These are phyloP conservation scores for Entophlyctis helioformis DNA, from an alignment of 192 early-diverging fungal species.

Conservation along the genomic window DNA sequence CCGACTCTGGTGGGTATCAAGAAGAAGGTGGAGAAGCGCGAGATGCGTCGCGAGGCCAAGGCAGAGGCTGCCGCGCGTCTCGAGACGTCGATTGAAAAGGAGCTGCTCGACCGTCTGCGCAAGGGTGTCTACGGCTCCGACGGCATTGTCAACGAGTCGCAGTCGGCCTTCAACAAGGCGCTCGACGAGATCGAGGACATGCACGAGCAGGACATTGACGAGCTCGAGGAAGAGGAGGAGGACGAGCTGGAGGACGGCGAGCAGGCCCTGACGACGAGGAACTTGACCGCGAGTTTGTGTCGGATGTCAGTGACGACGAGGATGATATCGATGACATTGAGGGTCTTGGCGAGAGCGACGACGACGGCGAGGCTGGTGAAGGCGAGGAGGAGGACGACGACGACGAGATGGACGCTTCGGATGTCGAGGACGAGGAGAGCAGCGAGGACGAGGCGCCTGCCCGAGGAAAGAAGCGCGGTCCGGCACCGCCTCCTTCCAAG, in stretches of 20 bases:
- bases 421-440: constrained; percentile 1
- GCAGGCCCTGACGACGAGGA: constrained; percentile 6
- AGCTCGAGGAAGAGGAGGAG: constrained; percentile 26
- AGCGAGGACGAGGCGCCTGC: constrained; percentile 2
- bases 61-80: constrained; percentile 86
- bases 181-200: constrained; percentile 47
- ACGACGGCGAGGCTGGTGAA: constrained; percentile 18
- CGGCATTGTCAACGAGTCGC: constrained; percentile 87
- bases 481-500: not conserved
- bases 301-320: constrained; percentile 28
- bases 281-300: constrained; percentile 37
- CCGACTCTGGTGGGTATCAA: constrained; percentile 78
- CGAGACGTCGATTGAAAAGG: constrained; percentile 89
- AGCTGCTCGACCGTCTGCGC: constrained; percentile 82
- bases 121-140: constrained; percentile 87
- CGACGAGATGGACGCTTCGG: not conserved
- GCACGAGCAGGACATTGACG: constrained; percentile 24
- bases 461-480: not conserved
- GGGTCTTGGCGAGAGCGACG: constrained; percentile 6
- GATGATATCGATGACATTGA: constrained; percentile 16
- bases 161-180: constrained; percentile 79
- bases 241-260: constrained; percentile 22
- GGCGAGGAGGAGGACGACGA: constrained; percentile 15
- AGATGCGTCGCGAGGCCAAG: constrained; percentile 71
- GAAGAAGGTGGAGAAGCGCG: constrained; percentile 88